Conservation (phyloP, 768 basidiomycete genomes). For the Coprinopsis marcescibilis region DNA sequence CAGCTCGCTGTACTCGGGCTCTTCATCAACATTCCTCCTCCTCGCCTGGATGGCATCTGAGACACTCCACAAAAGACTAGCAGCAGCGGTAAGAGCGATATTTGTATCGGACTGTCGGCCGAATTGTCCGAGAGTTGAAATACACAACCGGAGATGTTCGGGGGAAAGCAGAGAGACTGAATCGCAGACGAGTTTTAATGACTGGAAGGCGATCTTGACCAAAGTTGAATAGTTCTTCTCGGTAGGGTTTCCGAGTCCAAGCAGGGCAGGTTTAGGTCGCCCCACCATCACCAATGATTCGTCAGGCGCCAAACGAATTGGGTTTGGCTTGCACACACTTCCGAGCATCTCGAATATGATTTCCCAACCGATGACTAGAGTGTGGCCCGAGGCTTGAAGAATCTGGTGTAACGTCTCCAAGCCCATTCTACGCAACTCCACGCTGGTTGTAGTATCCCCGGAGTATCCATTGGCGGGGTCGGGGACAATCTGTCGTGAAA, state of each 20-base stretch:
- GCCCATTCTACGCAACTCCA: conserved; percentile 85
- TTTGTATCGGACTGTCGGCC: conserved; percentile 93
- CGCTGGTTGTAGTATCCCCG: conserved; percentile 39
- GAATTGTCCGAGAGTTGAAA: conserved; percentile 86
- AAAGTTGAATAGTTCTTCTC: conserved; percentile 71
- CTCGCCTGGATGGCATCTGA: conserved; percentile 92
- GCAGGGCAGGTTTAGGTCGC: conserved; percentile 34
- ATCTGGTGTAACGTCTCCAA: conserved; percentile 87
- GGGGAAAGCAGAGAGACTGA: conserved; percentile 78
- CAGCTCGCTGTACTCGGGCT: conserved; percentile 74
- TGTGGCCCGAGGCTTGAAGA: conserved; percentile 86
- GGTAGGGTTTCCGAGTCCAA: conserved; percentile 50
- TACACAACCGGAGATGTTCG: conserved; percentile 80
- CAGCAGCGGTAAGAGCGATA: conserved; percentile 90
- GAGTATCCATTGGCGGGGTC: conserved; percentile 28
- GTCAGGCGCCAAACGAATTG: conserved; percentile 27
- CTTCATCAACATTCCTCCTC: conserved; percentile 54
- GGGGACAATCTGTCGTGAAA: conserved; percentile 71
- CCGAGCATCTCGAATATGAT: conserved; percentile 88
- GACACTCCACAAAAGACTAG: conserved; percentile 91
- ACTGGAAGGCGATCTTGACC: conserved; percentile 92
- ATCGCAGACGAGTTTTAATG: conserved; percentile 90
- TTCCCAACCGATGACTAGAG: conserved; percentile 89
- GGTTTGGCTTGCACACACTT: conserved; percentile 65
- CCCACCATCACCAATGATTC: conserved; percentile 37